Evolutionary conservation across 2,329 filamentous ascomycete genomes (phyloP).

Genomic region (Rhynchosporium secalis): DNA sequence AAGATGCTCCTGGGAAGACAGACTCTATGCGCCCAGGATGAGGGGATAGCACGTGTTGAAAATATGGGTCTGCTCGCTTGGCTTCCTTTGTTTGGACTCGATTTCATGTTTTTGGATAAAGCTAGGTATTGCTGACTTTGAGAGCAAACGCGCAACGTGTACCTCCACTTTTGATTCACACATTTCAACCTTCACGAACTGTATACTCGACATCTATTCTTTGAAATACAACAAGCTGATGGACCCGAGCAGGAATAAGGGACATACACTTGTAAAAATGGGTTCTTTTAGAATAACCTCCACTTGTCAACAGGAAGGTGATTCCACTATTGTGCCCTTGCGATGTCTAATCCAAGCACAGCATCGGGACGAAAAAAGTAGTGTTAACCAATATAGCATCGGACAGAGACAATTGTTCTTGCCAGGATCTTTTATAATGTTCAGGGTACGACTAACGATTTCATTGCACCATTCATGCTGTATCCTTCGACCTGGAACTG

Average conservation of each 20-base stretch:
- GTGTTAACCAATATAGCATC: slow-evolving; percentile 43
- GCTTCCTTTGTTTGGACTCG: not conserved
- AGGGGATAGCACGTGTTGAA: slow-evolving; percentile 2
- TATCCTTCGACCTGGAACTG: slow-evolving; percentile 42
- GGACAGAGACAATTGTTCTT: slow-evolving; percentile 29
- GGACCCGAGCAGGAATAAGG: no score
- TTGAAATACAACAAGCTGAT: no score
- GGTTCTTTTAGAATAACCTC: no score
- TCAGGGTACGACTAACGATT: slow-evolving; percentile 35
- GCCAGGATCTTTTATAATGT: slow-evolving; percentile 44
- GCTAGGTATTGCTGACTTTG: no score
- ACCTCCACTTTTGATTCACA: no score
- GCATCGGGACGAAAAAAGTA: slow-evolving; percentile 2
- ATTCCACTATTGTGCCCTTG: no score
- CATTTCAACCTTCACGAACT: no score
- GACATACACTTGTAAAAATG: no score
- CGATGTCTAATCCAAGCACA: no score
- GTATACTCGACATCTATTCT: no score
- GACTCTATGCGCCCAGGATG: slow-evolving; percentile 6
- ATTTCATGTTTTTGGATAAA: not conserved
- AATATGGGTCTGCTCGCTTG: slow-evolving; percentile 1
- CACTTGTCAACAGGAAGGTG: no score
- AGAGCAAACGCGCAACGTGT: no score
- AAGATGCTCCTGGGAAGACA: not conserved
- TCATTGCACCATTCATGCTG: slow-evolving; percentile 66